Conservation (phyloP, 208 protist species). For the Leishmania turanica region DNA sequence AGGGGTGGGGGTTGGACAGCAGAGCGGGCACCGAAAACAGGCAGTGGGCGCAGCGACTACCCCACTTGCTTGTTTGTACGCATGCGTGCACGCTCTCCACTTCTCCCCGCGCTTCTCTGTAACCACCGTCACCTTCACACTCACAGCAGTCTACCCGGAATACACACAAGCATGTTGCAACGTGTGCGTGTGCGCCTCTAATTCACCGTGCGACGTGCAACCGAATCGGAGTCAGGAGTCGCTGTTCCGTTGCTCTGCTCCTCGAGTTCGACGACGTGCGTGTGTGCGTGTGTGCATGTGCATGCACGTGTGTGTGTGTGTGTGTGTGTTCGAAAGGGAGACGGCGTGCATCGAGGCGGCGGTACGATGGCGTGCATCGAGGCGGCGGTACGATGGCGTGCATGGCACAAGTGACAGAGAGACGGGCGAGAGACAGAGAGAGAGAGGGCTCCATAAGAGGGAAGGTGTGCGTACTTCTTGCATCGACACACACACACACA, state of each 20-base stretch:
- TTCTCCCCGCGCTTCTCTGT: not conserved
- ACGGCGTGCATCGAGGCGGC: too few relatives aligned
- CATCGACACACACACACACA: not conserved
- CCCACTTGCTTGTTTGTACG: not conserved
- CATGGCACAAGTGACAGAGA: not conserved
- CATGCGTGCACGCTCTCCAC: not conserved
- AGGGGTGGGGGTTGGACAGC: not conserved
- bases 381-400: too few relatives aligned
- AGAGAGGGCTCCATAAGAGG: not conserved
- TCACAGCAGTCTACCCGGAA: not conserved
- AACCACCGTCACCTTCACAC: not conserved
- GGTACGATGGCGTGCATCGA: too few relatives aligned
- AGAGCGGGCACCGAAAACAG: not conserved
- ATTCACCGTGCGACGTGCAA: not conserved
- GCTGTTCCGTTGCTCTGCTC: too few relatives aligned
- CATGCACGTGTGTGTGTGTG: not conserved
- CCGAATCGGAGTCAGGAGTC: not conserved
- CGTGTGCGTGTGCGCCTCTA: not conserved
- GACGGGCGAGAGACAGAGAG: not conserved
- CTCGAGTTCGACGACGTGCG: not conserved
- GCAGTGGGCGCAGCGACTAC: not conserved
- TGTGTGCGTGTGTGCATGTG: not conserved
- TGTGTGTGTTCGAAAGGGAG: too few relatives aligned
- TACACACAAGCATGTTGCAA: not conserved
- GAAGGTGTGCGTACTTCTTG: not conserved